phyloP scores from a whole-genome alignment of 2,329 filamentous ascomycete genomes.

The Penicillium sp. region DNA sequence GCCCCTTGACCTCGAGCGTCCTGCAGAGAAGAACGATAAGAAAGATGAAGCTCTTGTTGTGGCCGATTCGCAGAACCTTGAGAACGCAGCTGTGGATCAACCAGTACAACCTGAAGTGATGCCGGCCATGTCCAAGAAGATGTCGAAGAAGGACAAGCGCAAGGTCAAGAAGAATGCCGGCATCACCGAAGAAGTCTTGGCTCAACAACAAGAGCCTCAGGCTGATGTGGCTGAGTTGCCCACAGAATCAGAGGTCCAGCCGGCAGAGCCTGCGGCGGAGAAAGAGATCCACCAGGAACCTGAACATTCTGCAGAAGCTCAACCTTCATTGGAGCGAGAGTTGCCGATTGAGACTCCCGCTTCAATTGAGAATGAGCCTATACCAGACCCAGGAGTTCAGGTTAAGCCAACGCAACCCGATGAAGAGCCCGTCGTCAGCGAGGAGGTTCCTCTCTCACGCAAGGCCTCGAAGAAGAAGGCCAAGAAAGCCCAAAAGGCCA shows the following conservation, averaged over 20 bases:
- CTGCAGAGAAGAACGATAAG: not conserved
- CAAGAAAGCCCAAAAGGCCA: slow-evolving; percentile 23
- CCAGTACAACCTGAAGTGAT: slow-evolving; percentile 1
- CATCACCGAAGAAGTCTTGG: not conserved
- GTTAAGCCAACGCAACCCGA: slow-evolving; percentile 2
- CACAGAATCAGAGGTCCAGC: not conserved
- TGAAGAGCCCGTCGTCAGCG: slow-evolving; percentile 1
- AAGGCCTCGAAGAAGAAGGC: slow-evolving; percentile 31
- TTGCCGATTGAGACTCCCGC: not conserved
- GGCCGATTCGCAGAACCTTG: not conserved
- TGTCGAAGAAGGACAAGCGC: slow-evolving; percentile 21
- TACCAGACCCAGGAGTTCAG: slow-evolving; percentile 1
- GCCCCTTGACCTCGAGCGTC: not conserved
- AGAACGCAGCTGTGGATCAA: slow-evolving; percentile 4
- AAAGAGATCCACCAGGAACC: not conserved
- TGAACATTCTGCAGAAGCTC: not conserved
- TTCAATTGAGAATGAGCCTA: not conserved
- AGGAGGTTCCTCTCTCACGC: slow-evolving; percentile 9
- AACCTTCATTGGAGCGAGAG: not conserved
- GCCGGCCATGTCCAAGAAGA: slow-evolving; percentile 11
- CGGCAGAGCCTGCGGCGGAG: not conserved
- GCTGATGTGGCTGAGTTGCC: not conserved
- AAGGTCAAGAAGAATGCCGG: slow-evolving; percentile 17
- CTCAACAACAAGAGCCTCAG: not conserved
- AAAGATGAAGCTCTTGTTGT: not conserved